Evolutionary conservation across 352 stramenopile genomes (phyloP), one percentile per base, ranked within the genome.

Genomic region (Pythium utonaiense): DNA sequence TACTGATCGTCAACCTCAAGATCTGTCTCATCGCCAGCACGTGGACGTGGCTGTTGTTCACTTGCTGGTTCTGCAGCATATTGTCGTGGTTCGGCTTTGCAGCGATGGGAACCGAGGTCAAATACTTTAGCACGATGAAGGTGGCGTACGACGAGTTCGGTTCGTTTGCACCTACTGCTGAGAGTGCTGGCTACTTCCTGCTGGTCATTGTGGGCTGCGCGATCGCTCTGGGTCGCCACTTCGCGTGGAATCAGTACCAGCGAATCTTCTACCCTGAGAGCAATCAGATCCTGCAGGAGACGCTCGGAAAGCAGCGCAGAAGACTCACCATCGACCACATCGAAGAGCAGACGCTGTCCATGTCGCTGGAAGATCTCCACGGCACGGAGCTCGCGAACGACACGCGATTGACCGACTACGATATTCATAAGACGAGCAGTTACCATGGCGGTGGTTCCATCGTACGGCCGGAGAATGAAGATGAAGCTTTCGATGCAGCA

Each of bases 1-100:
- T 99, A 17, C 73, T 98, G 58, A 84, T 98, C 33, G 85, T 98
- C 28, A 98, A 97, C 62, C 75, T 97, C 56, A 99, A 99, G 83
- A 86, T 93, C 22, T 89, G 78, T 66, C 79, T 93, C 58, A 88
- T 93, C 65, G 78, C 81, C 1, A 81, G 89, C 53, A 88, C 76
- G 14, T 93, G 83, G 83, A 91, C 80, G n/a, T 49, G 71, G 41
- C 36, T 93, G 24, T 80, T 78, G 22, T 69, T 84, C 14, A 61
- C 65, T 1, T 79, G 82, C 30, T 91, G 79, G 75, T 56, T 82
- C 3, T 64, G 69, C 28, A 93, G 83, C 52, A 78, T 93, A 30
- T 64, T 87, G 27, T 77, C 78, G 1, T 91, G 83, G 83, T 93
- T 91, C 34, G 57, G 42, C 8, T 84, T 91, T 52, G 83, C 80